These are phyloP conservation scores for Claviceps sp. DNA, from an alignment of 2,329 filamentous ascomycete species.

Conservation along the genomic window DNA sequence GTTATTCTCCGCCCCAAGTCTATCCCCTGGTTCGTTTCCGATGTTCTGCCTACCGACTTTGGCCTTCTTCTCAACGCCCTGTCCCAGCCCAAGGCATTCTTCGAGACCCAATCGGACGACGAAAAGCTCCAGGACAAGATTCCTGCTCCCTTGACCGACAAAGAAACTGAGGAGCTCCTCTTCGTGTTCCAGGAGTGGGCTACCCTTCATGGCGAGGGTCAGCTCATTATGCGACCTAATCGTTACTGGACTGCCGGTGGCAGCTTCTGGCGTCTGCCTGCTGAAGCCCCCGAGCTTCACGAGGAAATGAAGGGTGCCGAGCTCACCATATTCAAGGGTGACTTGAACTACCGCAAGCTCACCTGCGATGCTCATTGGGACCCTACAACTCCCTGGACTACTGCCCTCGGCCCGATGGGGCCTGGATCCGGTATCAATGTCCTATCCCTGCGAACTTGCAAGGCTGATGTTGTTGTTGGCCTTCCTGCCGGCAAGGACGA, in stretches of 20 bases:
- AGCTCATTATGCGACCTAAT: slow-evolving; percentile 72
- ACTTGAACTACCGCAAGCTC: slow-evolving; percentile 91
- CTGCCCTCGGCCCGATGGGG: slow-evolving; percentile 77
- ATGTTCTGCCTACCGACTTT: slow-evolving; percentile 82
- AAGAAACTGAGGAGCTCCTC: slow-evolving; percentile 52
- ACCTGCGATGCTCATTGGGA: slow-evolving; percentile 75
- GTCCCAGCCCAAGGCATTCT: slow-evolving; percentile 66
- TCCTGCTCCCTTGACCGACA: slow-evolving; percentile 48
- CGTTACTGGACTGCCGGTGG: slow-evolving; percentile 82
- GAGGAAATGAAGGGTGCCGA: slow-evolving; percentile 73
- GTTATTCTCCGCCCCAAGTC: slow-evolving; percentile 86
- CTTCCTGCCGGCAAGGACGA: slow-evolving; percentile 75
- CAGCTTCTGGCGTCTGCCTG: slow-evolving; percentile 78
- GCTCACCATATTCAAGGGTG: slow-evolving; percentile 91
- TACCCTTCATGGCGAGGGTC: slow-evolving; percentile 65
- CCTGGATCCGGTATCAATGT: slow-evolving; percentile 70
- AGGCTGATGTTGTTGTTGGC: slow-evolving; percentile 89
- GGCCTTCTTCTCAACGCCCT: slow-evolving; percentile 67
- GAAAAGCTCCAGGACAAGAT: slow-evolving; percentile 41
- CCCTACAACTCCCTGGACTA: slow-evolving; percentile 70
- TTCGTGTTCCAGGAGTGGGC: slow-evolving; percentile 80
- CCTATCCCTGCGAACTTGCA: slow-evolving; percentile 83
- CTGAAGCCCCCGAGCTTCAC: slow-evolving; percentile 50
- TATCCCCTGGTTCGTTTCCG: slow-evolving; percentile 97
- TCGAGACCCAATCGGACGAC: slow-evolving; percentile 60